A percentile compares a stretch with the other conserved stretches of the same genome.
phyloP scores from a whole-genome alignment of 192 early-diverging fungal genomes.

The Geranomyces michiganensis region DNA sequence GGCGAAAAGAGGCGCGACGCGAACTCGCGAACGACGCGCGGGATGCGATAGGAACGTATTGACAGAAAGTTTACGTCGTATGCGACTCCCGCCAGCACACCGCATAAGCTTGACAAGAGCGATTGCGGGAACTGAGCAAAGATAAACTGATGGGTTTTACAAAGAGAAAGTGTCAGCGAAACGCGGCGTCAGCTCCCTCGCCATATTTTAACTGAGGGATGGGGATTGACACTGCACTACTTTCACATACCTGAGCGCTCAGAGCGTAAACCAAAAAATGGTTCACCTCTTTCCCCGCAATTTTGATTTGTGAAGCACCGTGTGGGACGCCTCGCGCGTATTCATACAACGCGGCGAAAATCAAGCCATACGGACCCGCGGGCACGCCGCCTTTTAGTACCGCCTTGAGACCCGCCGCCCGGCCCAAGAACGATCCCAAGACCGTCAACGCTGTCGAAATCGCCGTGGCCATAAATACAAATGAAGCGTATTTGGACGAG shows the following conservation, averaged over 20 bases:
- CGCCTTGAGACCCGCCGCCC: not conserved
- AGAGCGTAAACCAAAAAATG: conserved; percentile 41
- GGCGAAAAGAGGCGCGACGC: not conserved
- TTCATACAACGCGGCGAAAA: conserved; percentile 40
- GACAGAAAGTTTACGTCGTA: conserved; percentile 25
- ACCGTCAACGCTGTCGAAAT: conserved; percentile 31
- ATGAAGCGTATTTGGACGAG: conserved; percentile 39
- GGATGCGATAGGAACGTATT: conserved; percentile 34
- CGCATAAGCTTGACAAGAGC: conserved; percentile 22
- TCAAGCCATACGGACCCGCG: conserved; percentile 38
- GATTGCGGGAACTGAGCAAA: conserved; percentile 40
- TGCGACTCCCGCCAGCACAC: conserved; percentile 36
- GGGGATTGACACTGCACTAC: not conserved
- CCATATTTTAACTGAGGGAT: too few relatives aligned
- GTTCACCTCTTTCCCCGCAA: conserved; percentile 37
- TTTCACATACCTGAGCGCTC: conserved; percentile 37
- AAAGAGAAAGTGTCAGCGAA: not conserved
- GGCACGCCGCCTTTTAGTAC: conserved; percentile 17
- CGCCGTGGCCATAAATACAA: conserved; percentile 23
- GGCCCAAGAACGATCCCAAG: not conserved
- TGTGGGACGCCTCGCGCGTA: conserved; percentile 33
- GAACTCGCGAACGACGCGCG: conserved; percentile 2
- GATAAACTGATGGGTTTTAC: conserved; percentile 21
- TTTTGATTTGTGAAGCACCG: conserved; percentile 28
- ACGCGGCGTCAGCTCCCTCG: too few relatives aligned